A percentile compares a stretch with the other conserved stretches of the same genome.
phyloP scores from a whole-genome alignment of 2,329 filamentous ascomycete genomes.

The Eurotiales sp. region DNA sequence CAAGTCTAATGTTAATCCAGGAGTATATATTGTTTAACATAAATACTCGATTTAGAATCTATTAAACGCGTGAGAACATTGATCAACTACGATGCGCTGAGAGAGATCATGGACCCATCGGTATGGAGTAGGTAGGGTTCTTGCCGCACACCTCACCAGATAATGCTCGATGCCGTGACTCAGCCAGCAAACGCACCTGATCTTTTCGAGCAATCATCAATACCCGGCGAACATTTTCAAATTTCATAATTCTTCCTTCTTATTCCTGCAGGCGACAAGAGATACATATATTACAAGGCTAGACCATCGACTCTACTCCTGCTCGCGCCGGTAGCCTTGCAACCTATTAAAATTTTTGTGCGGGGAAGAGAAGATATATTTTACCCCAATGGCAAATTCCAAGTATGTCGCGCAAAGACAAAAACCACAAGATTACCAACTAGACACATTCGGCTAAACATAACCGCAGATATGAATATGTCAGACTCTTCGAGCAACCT shows the following conservation, averaged over 20 bases:
- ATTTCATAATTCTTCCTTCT: not conserved
- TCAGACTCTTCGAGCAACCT: constrained; percentile 79
- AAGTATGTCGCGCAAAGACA: constrained; percentile 26
- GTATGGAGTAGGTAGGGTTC: not conserved
- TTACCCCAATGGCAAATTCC: constrained; percentile 34
- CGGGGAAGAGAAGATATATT: constrained; percentile 8
- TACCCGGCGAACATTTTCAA: not conserved
- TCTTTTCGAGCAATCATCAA: not conserved
- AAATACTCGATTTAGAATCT: too few species aligned
- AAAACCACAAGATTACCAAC: not conserved
- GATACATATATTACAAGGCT: not conserved
- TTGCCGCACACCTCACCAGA: not conserved
- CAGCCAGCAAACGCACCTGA: not conserved
- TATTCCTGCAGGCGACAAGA: not conserved
- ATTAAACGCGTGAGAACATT: not conserved
- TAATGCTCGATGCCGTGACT: not conserved
- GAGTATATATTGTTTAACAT: too few species aligned
- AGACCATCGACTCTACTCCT: not conserved
- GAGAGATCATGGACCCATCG: too few species aligned
- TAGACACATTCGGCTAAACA: not conserved
- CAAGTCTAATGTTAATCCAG: too few species aligned
- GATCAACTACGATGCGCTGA: too few species aligned
- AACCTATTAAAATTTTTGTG: not conserved
- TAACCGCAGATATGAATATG: constrained; percentile 77
- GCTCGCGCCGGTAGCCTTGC: not conserved